Percentiles rank a stretch among this genome's conserved stretches.
phyloP scores from a whole-genome alignment of 345 rosid genomes.

The Eucalyptus regnans region DNA sequence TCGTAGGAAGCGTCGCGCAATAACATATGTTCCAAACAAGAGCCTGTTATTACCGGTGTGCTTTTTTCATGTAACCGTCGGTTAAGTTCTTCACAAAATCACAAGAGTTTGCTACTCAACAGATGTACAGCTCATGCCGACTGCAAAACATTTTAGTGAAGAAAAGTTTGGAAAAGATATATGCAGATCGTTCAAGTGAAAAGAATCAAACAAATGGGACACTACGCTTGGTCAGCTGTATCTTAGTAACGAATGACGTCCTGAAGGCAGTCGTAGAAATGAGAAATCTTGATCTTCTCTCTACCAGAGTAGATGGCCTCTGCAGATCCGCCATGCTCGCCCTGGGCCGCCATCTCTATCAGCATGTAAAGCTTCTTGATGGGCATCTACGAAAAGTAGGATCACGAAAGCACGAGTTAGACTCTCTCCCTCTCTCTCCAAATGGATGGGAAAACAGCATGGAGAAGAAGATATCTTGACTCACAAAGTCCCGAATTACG shows the following conservation, averaged over 20 bases:
- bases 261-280: slow-evolving; percentile 74
- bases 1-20: too few species aligned
- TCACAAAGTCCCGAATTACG: not conserved
- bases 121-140: not conserved
- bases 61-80: not conserved
- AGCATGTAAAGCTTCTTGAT: slow-evolving; percentile 89
- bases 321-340: slow-evolving; percentile 65
- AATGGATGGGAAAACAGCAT: not conserved
- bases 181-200: not conserved
- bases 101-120: not conserved
- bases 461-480: not conserved
- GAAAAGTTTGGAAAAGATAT: not conserved
- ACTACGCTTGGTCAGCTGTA: not conserved
- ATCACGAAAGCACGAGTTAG: not conserved
- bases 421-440: slow-evolving; percentile 17
- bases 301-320: slow-evolving; percentile 66
- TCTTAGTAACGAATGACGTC: slow-evolving; percentile 49
- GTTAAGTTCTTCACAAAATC: not conserved
- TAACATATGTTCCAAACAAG: too few species aligned
- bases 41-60: not conserved
- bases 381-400: slow-evolving; percentile 22
- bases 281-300: slow-evolving; percentile 56
- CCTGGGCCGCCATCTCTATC: slow-evolving; percentile 95
- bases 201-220: not conserved
- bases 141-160: not conserved